Evolutionary conservation across 306 rosid species (phyloP).

Genomic region (Ammopiptanthus mongolicus): DNA sequence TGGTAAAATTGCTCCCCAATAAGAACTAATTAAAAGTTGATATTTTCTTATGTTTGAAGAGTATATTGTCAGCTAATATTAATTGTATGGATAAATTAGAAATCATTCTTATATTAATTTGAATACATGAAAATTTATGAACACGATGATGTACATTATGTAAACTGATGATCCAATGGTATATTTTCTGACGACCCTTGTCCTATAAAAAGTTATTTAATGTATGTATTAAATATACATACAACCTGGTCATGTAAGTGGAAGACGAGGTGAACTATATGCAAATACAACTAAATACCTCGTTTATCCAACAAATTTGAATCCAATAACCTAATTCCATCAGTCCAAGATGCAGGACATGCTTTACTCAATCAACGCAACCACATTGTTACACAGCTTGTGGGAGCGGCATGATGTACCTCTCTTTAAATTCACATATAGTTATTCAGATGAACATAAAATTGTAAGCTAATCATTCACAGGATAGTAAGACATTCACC

Average conservation of each 20-base stretch:
- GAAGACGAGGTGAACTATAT: neutral
- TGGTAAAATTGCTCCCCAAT: neutral
- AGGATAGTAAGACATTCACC: neutral
- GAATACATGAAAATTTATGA: neutral
- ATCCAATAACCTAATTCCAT: slow-evolving; percentile 1
- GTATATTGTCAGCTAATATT: neutral
- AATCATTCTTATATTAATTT: neutral
- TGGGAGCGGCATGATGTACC: neutral
- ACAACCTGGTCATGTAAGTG: neutral
- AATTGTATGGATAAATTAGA: slow-evolving; percentile 16
- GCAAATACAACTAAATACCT: neutral
- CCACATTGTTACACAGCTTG: neutral
- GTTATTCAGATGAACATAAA: neutral
- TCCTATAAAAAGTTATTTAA: neutral
- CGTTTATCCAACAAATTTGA: neutral
- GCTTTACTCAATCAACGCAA: neutral
- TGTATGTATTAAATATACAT: neutral
- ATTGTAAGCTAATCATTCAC: neutral
- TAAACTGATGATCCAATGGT: neutral
- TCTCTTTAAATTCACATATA: neutral
- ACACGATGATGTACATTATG: slow-evolving; percentile 2
- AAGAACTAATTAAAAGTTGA: slow-evolving; percentile 3
- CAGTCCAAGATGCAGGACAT: neutral
- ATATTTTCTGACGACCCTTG: neutral
- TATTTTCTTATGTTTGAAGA: slow-evolving; percentile 6